phyloP scores from a whole-genome alignment of 1,284 basidiomycete species.

The Stygiomarasmius scandens region DNA sequence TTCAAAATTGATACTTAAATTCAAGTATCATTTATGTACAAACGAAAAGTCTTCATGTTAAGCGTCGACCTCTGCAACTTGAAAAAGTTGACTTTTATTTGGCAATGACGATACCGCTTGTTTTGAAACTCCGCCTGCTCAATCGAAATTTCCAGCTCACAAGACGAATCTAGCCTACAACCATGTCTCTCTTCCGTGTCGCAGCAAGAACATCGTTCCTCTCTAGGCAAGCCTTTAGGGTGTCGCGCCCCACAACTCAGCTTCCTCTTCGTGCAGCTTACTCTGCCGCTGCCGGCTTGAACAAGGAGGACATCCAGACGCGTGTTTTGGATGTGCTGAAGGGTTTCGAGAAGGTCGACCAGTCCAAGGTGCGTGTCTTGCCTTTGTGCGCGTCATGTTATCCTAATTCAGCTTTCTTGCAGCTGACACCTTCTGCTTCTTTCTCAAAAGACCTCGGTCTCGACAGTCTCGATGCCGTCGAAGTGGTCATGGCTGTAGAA shows the following conservation, averaged over 20 bases:
- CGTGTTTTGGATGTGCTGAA: constrained; percentile 90
- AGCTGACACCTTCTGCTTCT: constrained; percentile 78
- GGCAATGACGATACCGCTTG: neutral
- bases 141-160: neutral
- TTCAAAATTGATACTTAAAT: neutral
- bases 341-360: constrained; percentile 94
- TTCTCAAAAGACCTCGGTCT: constrained; percentile 92
- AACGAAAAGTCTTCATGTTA: no score
- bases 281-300: constrained; percentile 77
- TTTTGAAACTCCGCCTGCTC: neutral
- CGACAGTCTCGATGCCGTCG: constrained; percentile 96
- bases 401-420: constrained; percentile 15
- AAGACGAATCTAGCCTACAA: neutral
- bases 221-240: constrained; percentile 33
- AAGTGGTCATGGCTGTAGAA: constrained; percentile 99
- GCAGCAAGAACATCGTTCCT: constrained; percentile 43
- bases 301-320: constrained; percentile 76
- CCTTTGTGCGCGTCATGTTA: neutral
- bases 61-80: no score
- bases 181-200: constrained; percentile 57
- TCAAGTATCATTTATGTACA: neutral
- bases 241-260: constrained; percentile 27
- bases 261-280: constrained; percentile 56
- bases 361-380: constrained; percentile 64
- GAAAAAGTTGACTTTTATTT: neutral